Evolutionary conservation across 75 land plant genomes (phyloP).

Genomic region (Cupressus sempervirens): DNA sequence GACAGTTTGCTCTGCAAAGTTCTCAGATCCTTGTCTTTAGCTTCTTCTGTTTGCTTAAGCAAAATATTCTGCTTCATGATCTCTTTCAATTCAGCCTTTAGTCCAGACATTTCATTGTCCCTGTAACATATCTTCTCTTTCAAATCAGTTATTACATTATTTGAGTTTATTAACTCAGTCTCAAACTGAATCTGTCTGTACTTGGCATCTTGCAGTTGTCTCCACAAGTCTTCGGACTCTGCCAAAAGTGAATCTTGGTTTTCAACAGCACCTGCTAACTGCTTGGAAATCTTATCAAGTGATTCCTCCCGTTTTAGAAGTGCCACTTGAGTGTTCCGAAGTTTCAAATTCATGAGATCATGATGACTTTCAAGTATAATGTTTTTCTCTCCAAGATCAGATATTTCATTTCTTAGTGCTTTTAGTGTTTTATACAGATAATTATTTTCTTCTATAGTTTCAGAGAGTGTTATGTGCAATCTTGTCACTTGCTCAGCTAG

Average conservation of each 20-base stretch:
- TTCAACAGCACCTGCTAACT: slow-evolving; percentile 12
- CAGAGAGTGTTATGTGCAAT: slow-evolving; percentile 5
- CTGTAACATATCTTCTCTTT: slow-evolving; percentile 13
- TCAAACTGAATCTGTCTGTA: slow-evolving; percentile 15
- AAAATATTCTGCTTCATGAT: slow-evolving; percentile 6
- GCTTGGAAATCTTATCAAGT: slow-evolving; percentile 8
- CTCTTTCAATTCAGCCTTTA: slow-evolving; percentile 14
- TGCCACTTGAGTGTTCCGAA: slow-evolving; percentile 12
- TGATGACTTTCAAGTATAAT: neutral
- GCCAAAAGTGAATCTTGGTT: slow-evolving; percentile 11
- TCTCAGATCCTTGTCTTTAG: slow-evolving; percentile 1
- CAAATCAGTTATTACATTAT: slow-evolving; percentile 13
- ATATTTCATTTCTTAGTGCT: neutral
- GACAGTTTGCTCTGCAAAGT: slow-evolving; percentile 1
- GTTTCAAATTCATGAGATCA: slow-evolving; percentile 8
- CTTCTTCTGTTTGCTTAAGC: slow-evolving; percentile 6
- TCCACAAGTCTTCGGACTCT: slow-evolving; percentile 19
- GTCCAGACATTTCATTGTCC: slow-evolving; percentile 13
- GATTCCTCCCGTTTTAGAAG: slow-evolving; percentile 14
- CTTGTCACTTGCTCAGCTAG: slow-evolving; percentile 12
- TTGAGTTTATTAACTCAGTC: slow-evolving; percentile 17
- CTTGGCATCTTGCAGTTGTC: slow-evolving; percentile 13
- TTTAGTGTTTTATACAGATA: neutral
- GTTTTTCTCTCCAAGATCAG: neutral
- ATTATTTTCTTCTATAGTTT: neutral